These are phyloP conservation scores for Candida parachauliodes DNA, from an alignment of 805 yeast species.

Conservation along the genomic window DNA sequence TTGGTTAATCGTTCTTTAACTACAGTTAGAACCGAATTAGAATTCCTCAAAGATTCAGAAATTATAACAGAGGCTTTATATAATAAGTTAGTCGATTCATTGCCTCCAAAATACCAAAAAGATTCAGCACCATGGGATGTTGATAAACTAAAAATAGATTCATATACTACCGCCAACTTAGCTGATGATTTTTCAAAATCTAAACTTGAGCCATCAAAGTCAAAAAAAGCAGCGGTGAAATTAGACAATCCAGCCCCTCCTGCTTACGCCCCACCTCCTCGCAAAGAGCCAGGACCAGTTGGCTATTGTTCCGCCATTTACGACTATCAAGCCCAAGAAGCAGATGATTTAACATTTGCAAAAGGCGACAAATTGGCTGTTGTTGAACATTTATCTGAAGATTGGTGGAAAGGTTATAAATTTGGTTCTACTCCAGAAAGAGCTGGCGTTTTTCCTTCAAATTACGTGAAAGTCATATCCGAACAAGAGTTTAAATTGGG, in stretches of 20 bases:
- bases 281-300: conserved; percentile 17
- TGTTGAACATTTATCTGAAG: conserved; percentile 68
- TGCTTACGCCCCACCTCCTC: conserved; percentile 18
- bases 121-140: conserved; percentile 49
- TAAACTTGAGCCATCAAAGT: not conserved
- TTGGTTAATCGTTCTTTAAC: conserved; percentile 75
- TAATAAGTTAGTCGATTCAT: conserved; percentile 43
- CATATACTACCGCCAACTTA: conserved; percentile 1
- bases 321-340: conserved; percentile 69
- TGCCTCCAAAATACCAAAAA: conserved; percentile 57
- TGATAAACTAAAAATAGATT: conserved; percentile 20
- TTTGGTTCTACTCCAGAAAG: conserved; percentile 31
- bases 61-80: conserved; percentile 60
- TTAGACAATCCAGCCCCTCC: conserved; percentile 11
- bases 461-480: conserved; percentile 59
- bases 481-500: conserved; percentile 25
- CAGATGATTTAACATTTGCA: conserved; percentile 63
- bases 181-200: conserved; percentile 10
- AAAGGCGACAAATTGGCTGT: conserved; percentile 71
- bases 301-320: conserved; percentile 63
- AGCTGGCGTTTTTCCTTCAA: conserved; percentile 86
- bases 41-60: conserved; percentile 70
- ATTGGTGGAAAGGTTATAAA: conserved; percentile 86
- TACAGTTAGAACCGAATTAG: conserved; percentile 73
- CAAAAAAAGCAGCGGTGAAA: not conserved